Percentiles rank a stretch among this genome's conserved stretches.
These are phyloP conservation scores for Rhodosporidiobolus sp. DNA, from an alignment of 768 basidiomycete species.

Conservation along the genomic window DNA sequence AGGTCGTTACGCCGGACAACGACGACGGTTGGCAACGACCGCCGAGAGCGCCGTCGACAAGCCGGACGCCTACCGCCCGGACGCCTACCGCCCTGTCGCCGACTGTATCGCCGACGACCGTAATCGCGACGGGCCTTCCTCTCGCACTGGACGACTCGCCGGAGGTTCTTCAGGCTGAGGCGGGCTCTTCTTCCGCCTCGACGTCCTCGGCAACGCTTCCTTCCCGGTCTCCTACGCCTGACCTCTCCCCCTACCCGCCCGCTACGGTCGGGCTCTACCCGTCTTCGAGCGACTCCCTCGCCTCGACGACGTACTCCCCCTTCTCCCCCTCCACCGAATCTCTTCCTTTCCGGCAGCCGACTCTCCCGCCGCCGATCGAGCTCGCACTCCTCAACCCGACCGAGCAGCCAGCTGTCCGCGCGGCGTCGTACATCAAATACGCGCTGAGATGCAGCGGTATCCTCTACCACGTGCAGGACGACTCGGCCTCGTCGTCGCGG, in stretches of 20 bases:
- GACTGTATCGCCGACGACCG: background rate
- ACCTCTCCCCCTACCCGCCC: background rate
- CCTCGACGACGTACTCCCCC: slow-evolving; percentile 4
- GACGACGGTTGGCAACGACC: background rate
- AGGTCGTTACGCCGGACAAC: background rate
- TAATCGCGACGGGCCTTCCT: background rate
- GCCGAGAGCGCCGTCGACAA: background rate
- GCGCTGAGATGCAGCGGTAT: slow-evolving; percentile 46
- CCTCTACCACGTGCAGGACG: slow-evolving; percentile 44
- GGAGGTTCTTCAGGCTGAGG: background rate
- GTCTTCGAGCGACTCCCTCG: slow-evolving; percentile 6
- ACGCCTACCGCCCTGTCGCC: background rate
- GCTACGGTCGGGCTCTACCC: background rate
- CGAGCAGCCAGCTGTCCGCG: slow-evolving; percentile 42
- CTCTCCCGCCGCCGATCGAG: slow-evolving; percentile 28
- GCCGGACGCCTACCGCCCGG: background rate
- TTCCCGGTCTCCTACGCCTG: background rate
- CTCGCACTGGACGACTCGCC: background rate
- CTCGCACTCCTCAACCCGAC: slow-evolving; percentile 44
- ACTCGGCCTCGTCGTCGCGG: background rate
- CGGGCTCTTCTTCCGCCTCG: no score
- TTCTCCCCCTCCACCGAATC: slow-evolving; percentile 8
- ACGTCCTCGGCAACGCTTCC: background rate
- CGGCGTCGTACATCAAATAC: slow-evolving; percentile 47
- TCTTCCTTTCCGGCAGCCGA: background rate